phyloP scores from a whole-genome alignment of 768 basidiomycete species.

The Hortiboletus flavorubellus region DNA sequence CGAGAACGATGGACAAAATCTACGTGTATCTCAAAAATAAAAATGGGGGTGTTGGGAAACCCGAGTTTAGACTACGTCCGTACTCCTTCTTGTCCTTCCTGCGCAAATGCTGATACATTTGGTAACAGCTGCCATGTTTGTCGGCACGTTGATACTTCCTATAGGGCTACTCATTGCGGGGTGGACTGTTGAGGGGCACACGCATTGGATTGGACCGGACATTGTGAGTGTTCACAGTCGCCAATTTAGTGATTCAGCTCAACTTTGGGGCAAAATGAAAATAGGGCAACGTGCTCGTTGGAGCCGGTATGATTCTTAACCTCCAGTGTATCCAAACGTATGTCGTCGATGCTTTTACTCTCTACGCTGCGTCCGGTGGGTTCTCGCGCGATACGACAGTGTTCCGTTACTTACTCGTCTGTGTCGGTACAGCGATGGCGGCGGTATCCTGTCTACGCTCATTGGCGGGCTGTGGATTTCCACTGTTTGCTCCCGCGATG shows the following conservation, averaged over 20 bases:
- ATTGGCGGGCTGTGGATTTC: conserved; percentile 70
- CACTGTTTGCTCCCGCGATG: conserved; percentile 73
- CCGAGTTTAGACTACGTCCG: conserved; percentile 52
- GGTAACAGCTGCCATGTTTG: conserved; percentile 51
- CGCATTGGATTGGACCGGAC: conserved; percentile 72
- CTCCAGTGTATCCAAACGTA: conserved; percentile 68
- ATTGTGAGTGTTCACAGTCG: conserved; percentile 40
- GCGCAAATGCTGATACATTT: not conserved
- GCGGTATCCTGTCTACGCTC: conserved; percentile 62
- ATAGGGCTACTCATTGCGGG: conserved; percentile 66
- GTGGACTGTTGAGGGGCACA: conserved; percentile 56
- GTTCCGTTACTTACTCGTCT: not conserved
- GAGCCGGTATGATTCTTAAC: conserved; percentile 53
- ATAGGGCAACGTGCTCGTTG: conserved; percentile 56
- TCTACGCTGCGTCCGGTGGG: conserved; percentile 65
- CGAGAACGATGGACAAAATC: conserved; percentile 51
- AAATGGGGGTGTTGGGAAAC: conserved; percentile 51
- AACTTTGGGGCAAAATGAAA: not conserved
- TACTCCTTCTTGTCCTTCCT: not conserved
- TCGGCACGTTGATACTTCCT: conserved; percentile 58
- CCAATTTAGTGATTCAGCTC: not conserved
- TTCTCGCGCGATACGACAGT: not conserved
- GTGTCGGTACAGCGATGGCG: conserved; percentile 48
- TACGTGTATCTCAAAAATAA: conserved; percentile 49
- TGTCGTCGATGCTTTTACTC: conserved; percentile 61